Base-by-base conservation (phyloP, 106 monocot genomes). In the Cymbidium sinense region DNA sequence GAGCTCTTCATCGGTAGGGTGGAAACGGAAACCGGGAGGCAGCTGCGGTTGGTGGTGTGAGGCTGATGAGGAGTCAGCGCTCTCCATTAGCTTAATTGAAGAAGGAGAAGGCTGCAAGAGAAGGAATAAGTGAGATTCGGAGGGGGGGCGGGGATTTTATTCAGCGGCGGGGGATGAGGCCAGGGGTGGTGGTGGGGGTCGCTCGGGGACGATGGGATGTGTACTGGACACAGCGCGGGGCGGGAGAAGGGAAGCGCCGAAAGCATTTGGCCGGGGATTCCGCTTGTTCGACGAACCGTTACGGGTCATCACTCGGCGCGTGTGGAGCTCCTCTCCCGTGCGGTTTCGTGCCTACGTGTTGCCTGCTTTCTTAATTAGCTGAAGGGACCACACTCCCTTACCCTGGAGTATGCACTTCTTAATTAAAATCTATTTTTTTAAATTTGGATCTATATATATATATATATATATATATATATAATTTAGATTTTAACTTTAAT, bases 1-100 rank as follows among this genome's bases (percentile, higher is more conserved):
- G 30, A 83, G 83, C 83, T 83, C 83, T 70, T 83, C 83, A 27
- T 83, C 83, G 17, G 81, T 81, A 2, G 81, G 81, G 39, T 81
- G 81, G 64, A 81, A 81, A 5, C 81, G 81, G 64, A 81, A 81
- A 34, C 77, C 77, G 11, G 83, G 83, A 17, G 83, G 83, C 28
- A 83, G 55, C 29, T 15, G 77, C 10, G 58, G 82, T 30, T 69
- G 82, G 13, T 73, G 83, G 25, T 73, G 78, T 1, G 83, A 74
- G 1, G 34, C 77, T 4, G 82, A 77, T 4, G 81, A 71, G 27
- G 77, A 82, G 25, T 77, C 82, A 0, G 77, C 77, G 71, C 82
- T 82, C 70, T 82, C 82, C 82, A 82, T 82, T n/a, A n/a, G 19
- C 17, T 4, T 7, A 34, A 2, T 1, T 34, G 30, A 5, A 62